phyloP scores from a whole-genome alignment of 2,329 filamentous ascomycete genomes.

The Simplicillium aogashimaense region DNA sequence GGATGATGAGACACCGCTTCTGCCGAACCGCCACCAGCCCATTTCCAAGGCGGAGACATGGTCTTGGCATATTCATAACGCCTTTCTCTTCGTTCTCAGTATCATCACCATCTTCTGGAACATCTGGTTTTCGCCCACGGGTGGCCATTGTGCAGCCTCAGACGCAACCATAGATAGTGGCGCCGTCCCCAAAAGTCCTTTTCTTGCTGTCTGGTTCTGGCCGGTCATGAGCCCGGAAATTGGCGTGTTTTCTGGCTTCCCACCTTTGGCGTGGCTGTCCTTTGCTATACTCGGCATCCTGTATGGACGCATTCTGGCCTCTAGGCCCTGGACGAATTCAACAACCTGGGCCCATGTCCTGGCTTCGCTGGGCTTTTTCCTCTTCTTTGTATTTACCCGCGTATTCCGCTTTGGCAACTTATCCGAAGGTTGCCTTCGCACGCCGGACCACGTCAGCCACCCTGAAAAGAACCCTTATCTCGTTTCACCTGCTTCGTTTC shows the following conservation, averaged over 20 bases:
- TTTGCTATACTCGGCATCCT: constrained; percentile 33
- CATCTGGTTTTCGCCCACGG: constrained; percentile 30
- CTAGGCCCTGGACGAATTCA: constrained; percentile 18
- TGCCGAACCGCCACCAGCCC: constrained; percentile 8
- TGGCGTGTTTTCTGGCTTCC: constrained; percentile 27
- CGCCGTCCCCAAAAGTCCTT: constrained; percentile 8
- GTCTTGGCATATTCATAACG: constrained; percentile 32
- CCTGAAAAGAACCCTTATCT: constrained; percentile 29
- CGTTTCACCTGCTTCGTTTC: constrained; percentile 28
- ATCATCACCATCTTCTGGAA: constrained; percentile 35
- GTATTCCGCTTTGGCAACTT: constrained; percentile 31
- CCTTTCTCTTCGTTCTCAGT: constrained; percentile 19
- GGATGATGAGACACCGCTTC: constrained; percentile 16
- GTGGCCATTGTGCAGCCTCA: constrained; percentile 22
- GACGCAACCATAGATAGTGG: constrained; percentile 5
- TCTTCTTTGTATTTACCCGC: constrained; percentile 30
- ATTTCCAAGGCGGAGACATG: constrained; percentile 9
- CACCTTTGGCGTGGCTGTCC: constrained; percentile 35
- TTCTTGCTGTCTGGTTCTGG: constrained; percentile 31
- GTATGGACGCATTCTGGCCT: constrained; percentile 28
- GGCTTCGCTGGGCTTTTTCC: constrained; percentile 18
- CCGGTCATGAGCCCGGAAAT: constrained; percentile 8
- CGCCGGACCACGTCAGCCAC: constrained; percentile 22
- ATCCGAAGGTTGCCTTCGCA: constrained; percentile 30
- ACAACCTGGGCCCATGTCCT: constrained; percentile 16